Conservation (phyloP, 371 early-diverging fungal genomes). For the Mucor plumbeus region DNA sequence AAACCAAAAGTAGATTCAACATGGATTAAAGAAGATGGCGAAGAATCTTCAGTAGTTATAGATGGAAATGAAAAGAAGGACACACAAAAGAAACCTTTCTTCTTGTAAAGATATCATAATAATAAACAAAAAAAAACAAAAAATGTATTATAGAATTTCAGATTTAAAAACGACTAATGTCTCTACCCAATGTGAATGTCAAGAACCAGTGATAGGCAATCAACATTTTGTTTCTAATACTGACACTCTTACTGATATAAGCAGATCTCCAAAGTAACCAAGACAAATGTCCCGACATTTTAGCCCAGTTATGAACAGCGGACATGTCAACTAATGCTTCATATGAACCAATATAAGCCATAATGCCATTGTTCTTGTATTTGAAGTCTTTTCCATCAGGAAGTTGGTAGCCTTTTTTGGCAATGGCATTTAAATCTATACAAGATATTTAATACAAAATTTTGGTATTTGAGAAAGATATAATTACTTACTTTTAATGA, state of each 20-base stretch:
- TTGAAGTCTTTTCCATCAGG: constrained; percentile 31
- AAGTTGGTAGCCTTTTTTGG: constrained; percentile 34
- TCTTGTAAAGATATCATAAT: constrained; percentile 18
- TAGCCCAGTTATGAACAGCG: constrained; percentile 41
- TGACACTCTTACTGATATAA: constrained; percentile 78
- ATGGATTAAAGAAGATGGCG: constrained; percentile 14
- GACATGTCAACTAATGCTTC: constrained; percentile 63
- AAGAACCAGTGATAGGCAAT: constrained; percentile 60
- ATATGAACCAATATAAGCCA: constrained; percentile 62
- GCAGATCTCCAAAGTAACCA: constrained; percentile 83
- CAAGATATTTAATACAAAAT: background rate
- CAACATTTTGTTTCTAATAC: constrained; percentile 73
- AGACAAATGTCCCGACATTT: constrained; percentile 57
- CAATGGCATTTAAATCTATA: constrained; percentile 38
- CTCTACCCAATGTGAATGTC: constrained; percentile 71
- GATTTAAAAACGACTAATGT: constrained; percentile 39
- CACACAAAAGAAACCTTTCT: constrained; percentile 27
- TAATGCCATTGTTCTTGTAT: constrained; percentile 49
- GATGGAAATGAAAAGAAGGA: background rate
- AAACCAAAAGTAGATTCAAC: constrained; percentile 13
- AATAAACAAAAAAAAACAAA: background rate
- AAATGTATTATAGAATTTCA: constrained; percentile 1
- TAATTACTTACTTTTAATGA: constrained; percentile 50
- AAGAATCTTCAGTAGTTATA: background rate
- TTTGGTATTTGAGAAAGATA: background rate